Evolutionary conservation across 1,284 basidiomycete genomes (phyloP), one percentile per base, ranked within the genome.

Genomic region (Ustilago esculenta): DNA sequence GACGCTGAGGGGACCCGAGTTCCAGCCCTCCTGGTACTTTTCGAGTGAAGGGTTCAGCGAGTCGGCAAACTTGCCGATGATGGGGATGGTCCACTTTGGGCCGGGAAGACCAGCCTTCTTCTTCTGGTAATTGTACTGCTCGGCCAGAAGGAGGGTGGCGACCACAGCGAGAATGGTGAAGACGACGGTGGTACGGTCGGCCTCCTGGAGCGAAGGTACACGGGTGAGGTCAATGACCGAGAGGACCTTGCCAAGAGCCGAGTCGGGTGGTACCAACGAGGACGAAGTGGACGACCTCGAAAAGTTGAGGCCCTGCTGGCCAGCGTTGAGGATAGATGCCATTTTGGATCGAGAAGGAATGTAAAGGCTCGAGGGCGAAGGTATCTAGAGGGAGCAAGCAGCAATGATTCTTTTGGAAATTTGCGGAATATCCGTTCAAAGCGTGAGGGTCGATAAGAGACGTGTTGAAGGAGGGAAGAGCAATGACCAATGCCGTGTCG

Each of bases 31-130:
- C 66, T 74, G 66, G 45, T 81, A 81, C 64, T 81, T 81, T 36
- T 80, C 80, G 35, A 81, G 74, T 33, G 67, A 66, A 4, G 80
- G 80, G 50, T 74, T 45, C 27, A 81, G 74, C 47, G 77, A 80
- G 47, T 81, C 80, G 47, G 73, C 66, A 58, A 81, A 81, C 63
- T 81, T 80, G 53, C 80, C 80, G 40, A 81, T 81, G 42, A 81
- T 54, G 21, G 80, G 80, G 50, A 80, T 81, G 23, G 79, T 80
- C 80, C 80, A 81, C 45, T 57, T 68, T 7, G 80, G 65, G 24
- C 80, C 80, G 17, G 80, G 80, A 2, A 81, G 68, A 25, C 55
- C 48, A 10, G 49, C 72, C 69, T 81, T 81, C 56, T 73, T 79
- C 42, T 59, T 49, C 37, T 72, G 68, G 50, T 79, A 79, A 41